Evolutionary conservation across 257 asterid species (phyloP), one percentile per base, ranked within the genome.

Genomic region (Gardenia jasminoides): DNA sequence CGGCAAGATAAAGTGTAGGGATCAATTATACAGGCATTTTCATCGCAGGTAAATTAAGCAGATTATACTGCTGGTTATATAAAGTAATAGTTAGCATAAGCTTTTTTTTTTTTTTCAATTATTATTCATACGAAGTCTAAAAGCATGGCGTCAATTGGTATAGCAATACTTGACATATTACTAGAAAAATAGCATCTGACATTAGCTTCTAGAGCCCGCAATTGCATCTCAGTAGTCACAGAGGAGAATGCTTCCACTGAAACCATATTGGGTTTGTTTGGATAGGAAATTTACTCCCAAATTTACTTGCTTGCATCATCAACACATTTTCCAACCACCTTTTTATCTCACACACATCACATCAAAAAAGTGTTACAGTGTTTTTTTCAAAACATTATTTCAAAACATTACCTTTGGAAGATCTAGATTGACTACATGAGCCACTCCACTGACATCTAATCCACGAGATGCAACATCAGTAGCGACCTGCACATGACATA

Each of bases 391-490:
- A n/a, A n/a, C n/a, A n/a, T n/a, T n/a, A n/a, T n/a, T n/a, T n/a
- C n/a, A n/a, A n/a, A n/a, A n/a, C n/a, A n/a, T 47, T 88, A 93
- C 97, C 97, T 92, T 92, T 6, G 98, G 98, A 86, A 93, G 97
- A 89, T 93, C 97, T 50, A 90, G 84, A 76, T 92, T 92, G 76
- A 94, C 85, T 81, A 94, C 97, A 85, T 94, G 97, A 79, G 95
- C 90, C 79, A 94, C 95, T 54, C 97, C 97, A 71, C 95, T 88
- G 82, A 94, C 97, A 70, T 94, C 98, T 81, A 94, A 83, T 78
- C 98, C 98, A 77, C 97, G 91, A 65, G 97, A 92, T 68, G 98
- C 98, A 82, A 94, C 97, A 85, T 93, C 98, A 58, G 98, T 93
- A 79, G 98, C 97, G 76, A 93, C 98, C 97, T 93, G 89, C 80